phyloP scores from a whole-genome alignment of 768 basidiomycete species.

The Nidula microcarpa region DNA sequence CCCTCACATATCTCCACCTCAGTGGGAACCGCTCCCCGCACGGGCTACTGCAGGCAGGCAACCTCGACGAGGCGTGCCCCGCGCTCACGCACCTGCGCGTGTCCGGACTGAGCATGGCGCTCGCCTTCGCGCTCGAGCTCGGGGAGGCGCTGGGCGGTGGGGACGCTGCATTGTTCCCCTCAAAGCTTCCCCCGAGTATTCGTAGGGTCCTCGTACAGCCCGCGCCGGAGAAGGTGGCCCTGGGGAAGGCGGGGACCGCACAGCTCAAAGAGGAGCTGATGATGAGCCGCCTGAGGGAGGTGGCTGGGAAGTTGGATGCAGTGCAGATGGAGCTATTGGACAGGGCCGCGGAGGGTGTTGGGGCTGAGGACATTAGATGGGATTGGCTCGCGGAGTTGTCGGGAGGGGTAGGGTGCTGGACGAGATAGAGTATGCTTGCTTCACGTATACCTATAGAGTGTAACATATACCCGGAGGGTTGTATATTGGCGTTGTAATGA shows the following conservation, averaged over 20 bases:
- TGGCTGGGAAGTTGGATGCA: neutral
- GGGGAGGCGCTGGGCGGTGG: slow-evolving; percentile 21
- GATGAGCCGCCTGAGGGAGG: slow-evolving; percentile 9
- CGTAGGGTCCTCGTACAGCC: slow-evolving; percentile 22
- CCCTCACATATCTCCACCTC: slow-evolving; percentile 38
- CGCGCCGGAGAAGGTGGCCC: slow-evolving; percentile 11
- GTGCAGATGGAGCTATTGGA: neutral
- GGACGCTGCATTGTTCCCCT: slow-evolving; percentile 11
- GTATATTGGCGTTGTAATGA: too few species aligned
- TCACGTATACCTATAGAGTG: too few species aligned
- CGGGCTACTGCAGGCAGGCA: slow-evolving; percentile 37
- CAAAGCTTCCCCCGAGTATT: slow-evolving; percentile 20
- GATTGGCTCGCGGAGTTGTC: neutral
- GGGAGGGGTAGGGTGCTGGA: too few species aligned
- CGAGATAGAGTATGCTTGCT: too few species aligned
- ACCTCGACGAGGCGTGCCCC: slow-evolving; percentile 36
- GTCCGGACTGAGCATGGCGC: slow-evolving; percentile 39
- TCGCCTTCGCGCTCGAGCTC: slow-evolving; percentile 38
- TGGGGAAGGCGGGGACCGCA: slow-evolving; percentile 5
- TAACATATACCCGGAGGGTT: too few species aligned
- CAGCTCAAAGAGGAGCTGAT: slow-evolving; percentile 22
- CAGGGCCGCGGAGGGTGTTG: neutral
- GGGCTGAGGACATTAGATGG: neutral
- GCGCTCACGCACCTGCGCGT: slow-evolving; percentile 32
- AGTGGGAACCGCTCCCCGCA: slow-evolving; percentile 48